phyloP scores from a whole-genome alignment of 306 rosid genomes.

The Neltuma alba region DNA sequence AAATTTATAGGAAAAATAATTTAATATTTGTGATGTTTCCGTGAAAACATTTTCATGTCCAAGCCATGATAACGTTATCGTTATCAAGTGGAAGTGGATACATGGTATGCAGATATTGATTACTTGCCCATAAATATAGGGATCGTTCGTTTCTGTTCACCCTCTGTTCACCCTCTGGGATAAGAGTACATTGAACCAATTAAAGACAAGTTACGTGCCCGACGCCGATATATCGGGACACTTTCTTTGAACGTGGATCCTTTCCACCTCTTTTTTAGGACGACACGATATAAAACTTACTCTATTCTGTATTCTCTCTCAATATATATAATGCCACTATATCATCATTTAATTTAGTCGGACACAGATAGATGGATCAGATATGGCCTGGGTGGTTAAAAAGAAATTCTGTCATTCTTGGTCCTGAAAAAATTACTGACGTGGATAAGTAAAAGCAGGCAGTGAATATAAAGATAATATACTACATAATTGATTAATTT shows the following conservation, averaged over 20 bases:
- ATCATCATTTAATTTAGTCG: not conserved
- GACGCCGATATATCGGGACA: constrained; percentile 9
- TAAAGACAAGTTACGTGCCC: constrained; percentile 33
- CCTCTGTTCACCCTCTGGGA: constrained; percentile 34
- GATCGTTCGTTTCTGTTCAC: constrained; percentile 17
- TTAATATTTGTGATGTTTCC: constrained; percentile 26
- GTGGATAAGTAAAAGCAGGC: not conserved
- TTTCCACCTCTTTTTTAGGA: not conserved
- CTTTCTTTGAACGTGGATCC: constrained; percentile 4
- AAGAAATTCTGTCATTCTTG: not conserved
- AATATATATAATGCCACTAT: no score
- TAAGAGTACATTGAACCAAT: constrained; percentile 27
- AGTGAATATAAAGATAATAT: no score
- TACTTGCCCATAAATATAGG: not conserved
- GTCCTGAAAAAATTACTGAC: not conserved
- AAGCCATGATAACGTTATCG: constrained; percentile 32
- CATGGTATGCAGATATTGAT: not conserved
- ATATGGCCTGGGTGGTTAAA: not conserved
- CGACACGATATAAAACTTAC: not conserved
- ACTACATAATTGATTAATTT: no score
- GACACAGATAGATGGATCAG: not conserved
- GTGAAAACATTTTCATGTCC: constrained; percentile 42
- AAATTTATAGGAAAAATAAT: not conserved
- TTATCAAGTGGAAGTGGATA: constrained; percentile 21
- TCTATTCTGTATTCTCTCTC: not conserved